A percentile compares a stretch with the other conserved stretches of the same genome.
Evolutionary conservation across 345 rosid species (phyloP).

Genomic region (Eucalyptus globulus): DNA sequence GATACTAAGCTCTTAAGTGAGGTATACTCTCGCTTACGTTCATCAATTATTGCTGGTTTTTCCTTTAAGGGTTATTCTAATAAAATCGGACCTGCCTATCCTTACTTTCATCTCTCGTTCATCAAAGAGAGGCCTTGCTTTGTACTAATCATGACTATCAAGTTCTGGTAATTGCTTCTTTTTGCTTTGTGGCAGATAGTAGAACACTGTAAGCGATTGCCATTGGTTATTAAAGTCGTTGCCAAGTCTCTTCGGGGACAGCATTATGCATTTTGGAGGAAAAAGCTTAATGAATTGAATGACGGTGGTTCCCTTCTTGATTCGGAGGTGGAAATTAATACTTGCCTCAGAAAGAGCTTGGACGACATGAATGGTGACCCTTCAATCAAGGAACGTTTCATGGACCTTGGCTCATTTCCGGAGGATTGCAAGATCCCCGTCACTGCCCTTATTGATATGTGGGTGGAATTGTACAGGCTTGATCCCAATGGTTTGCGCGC

Average conservation of each 20-base stretch:
- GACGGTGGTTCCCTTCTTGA: constrained; percentile 11
- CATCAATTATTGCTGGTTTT: not conserved
- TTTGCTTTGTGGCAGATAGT: constrained; percentile 17
- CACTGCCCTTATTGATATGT: constrained; percentile 34
- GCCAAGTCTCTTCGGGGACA: constrained; percentile 31
- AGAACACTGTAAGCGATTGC: constrained; percentile 44
- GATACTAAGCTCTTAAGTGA: constrained; percentile 12
- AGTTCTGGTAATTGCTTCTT: not conserved
- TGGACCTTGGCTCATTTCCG: constrained; percentile 48
- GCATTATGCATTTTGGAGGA: constrained; percentile 17
- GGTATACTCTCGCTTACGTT: not conserved
- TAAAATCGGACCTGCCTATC: not conserved
- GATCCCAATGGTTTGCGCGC: constrained; percentile 9
- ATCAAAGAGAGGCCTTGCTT: not conserved
- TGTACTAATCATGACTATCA: not conserved
- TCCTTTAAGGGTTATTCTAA: not conserved
- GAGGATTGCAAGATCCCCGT: constrained; percentile 46
- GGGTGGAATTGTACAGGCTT: constrained; percentile 26
- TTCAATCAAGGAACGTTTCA: constrained; percentile 27
- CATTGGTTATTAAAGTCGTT: constrained; percentile 37
- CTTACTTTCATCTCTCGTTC: not conserved
- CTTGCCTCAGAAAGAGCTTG: constrained; percentile 35
- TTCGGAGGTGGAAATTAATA: constrained; percentile 4
- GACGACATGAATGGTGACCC: constrained; percentile 1
- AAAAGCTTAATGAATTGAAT: constrained; percentile 3